phyloP scores from a whole-genome alignment of 331 rosid genomes.

The Spiraea crenata region DNA sequence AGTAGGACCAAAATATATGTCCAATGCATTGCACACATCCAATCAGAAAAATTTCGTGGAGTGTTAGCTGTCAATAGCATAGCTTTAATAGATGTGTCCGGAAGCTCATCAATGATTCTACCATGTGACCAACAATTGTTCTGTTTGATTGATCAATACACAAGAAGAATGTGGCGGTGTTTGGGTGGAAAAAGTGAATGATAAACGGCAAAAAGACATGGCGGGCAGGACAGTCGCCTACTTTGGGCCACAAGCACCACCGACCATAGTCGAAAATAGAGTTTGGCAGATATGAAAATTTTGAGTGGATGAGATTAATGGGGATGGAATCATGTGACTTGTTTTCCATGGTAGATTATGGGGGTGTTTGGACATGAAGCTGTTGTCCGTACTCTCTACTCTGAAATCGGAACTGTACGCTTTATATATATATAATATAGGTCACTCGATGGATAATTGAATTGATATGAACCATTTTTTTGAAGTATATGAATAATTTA shows the following conservation, averaged over 20 bases:
- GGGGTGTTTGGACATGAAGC: neutral
- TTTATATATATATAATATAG: too few relatives aligned
- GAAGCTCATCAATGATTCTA: slow-evolving; percentile 65
- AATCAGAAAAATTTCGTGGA: slow-evolving; percentile 18
- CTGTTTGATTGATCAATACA: slow-evolving; percentile 9
- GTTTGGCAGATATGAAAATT: slow-evolving; percentile 20
- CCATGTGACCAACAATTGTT: slow-evolving; percentile 47
- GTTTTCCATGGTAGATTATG: slow-evolving; percentile 15
- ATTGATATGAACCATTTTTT: too few relatives aligned
- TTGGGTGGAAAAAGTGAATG: slow-evolving; percentile 43
- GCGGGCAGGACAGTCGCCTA: slow-evolving; percentile 16
- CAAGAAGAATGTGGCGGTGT: slow-evolving; percentile 4
- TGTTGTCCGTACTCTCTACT: too few relatives aligned
- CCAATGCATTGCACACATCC: slow-evolving; percentile 29
- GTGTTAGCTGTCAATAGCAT: slow-evolving; percentile 54
- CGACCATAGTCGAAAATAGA: slow-evolving; percentile 37
- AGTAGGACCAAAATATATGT: slow-evolving; percentile 22
- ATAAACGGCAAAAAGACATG: slow-evolving; percentile 16
- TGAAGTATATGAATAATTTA: too few relatives aligned
- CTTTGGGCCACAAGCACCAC: slow-evolving; percentile 45
- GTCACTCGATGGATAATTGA: too few relatives aligned
- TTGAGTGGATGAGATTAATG: slow-evolving; percentile 24
- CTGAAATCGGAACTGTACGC: too few relatives aligned
- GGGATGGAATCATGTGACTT: neutral
- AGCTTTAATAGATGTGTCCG: slow-evolving; percentile 61